These are phyloP conservation scores for Monosporascus sp. DNA, from an alignment of 2,329 filamentous ascomycete species.

Conservation along the genomic window DNA sequence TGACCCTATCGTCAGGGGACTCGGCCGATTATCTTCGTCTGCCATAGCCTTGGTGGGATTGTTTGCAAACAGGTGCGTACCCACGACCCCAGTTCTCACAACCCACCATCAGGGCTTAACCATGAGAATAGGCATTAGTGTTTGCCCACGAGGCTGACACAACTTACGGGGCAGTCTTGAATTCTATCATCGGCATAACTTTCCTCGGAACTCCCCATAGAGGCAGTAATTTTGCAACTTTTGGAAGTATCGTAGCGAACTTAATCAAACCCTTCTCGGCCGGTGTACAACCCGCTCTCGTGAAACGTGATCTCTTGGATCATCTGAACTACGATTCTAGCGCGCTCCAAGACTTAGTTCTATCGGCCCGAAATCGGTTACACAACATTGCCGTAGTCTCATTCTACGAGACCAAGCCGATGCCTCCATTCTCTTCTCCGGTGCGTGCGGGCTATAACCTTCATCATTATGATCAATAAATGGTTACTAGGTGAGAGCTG, in stretches of 20 bases:
- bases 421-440: slow-evolving; percentile 5
- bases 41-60: slow-evolving; percentile 25
- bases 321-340: slow-evolving; percentile 10
- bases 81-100: neutral
- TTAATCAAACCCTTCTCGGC: neutral
- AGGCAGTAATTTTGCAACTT: slow-evolving; percentile 20
- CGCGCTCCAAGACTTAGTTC: slow-evolving; percentile 12
- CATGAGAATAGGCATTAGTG: slow-evolving; percentile 13
- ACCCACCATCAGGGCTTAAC: neutral
- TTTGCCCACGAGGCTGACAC: slow-evolving; percentile 14
- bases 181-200: slow-evolving; percentile 14
- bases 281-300: slow-evolving; percentile 1
- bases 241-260: slow-evolving; percentile 11
- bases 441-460: slow-evolving; percentile 3
- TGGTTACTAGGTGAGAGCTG: neutral
- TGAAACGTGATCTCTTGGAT: slow-evolving; percentile 19
- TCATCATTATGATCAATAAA: neutral
- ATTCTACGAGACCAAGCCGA: slow-evolving; percentile 15
- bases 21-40: slow-evolving; percentile 21
- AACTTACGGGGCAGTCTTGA: slow-evolving; percentile 6
- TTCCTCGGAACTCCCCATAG: slow-evolving; percentile 29
- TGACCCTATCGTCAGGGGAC: neutral
- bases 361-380: slow-evolving; percentile 12
- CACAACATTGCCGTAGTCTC: slow-evolving; percentile 12
- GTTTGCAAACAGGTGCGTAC: slow-evolving; percentile 21